These are phyloP conservation scores for Fonsecaea monophora DNA, from an alignment of 2,329 filamentous ascomycete species.

Conservation along the genomic window DNA sequence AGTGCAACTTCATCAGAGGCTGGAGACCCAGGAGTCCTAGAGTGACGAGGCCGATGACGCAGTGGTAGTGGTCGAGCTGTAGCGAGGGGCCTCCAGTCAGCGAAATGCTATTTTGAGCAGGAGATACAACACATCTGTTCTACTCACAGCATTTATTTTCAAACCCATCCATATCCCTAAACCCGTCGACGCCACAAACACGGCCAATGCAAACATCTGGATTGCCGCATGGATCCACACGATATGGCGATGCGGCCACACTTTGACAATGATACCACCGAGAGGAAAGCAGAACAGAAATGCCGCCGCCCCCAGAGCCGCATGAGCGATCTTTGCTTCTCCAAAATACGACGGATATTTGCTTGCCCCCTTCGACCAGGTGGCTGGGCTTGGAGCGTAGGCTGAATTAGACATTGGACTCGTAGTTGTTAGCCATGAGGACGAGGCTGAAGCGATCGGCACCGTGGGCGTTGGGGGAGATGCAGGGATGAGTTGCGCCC, in stretches of 20 bases:
- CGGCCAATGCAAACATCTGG: slow-evolving; percentile 37
- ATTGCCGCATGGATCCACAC: slow-evolving; percentile 40
- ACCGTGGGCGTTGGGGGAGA: slow-evolving; percentile 20
- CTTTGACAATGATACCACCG: slow-evolving; percentile 41
- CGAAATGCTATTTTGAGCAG: neutral
- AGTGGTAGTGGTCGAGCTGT: slow-evolving; percentile 36
- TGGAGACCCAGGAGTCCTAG: slow-evolving; percentile 42
- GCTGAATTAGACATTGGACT: neutral
- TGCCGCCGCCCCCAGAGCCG: slow-evolving; percentile 38
- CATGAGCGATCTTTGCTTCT: slow-evolving; percentile 38
- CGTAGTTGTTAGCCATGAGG: slow-evolving; percentile 12
- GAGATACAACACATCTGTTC: neutral
- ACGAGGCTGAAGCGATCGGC: slow-evolving; percentile 12
- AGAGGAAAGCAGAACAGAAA: slow-evolving; percentile 43
- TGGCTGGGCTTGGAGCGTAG: neutral
- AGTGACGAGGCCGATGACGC: slow-evolving; percentile 42
- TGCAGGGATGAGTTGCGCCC: slow-evolving; percentile 6
- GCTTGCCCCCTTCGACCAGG: neutral
- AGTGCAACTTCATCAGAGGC: slow-evolving; percentile 42
- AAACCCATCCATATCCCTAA: slow-evolving; percentile 43
- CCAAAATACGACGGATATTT: slow-evolving; percentile 24
- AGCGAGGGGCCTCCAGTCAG: neutral
- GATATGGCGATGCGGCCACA: slow-evolving; percentile 34
- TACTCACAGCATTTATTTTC: slow-evolving; percentile 23
- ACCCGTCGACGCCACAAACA: slow-evolving; percentile 41